Percentiles rank a stretch among this genome's conserved stretches.
Evolutionary conservation across 1,139 yeast species (phyloP).

Genomic region (Yamadazyma blattariae): DNA sequence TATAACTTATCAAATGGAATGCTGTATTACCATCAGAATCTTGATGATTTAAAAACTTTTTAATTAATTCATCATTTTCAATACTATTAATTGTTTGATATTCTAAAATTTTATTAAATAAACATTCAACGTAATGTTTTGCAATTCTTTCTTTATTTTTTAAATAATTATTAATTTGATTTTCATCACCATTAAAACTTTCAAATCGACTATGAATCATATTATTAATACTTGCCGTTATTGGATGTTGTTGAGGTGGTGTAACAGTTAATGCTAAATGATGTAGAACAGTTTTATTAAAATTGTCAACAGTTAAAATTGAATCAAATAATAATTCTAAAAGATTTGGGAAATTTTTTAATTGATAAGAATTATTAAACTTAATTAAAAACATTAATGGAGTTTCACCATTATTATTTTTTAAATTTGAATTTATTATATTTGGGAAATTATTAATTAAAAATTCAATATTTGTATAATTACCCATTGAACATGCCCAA

Average conservation of each 20-base stretch:
- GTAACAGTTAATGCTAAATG: conserved; percentile 56
- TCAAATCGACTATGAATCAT: conserved; percentile 1
- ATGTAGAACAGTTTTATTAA: conserved; percentile 75
- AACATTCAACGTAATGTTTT: conserved; percentile 74
- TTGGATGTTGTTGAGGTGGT: conserved; percentile 9
- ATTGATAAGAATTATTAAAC: conserved; percentile 83
- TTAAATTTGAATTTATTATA: conserved; percentile 58
- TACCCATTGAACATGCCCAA: conserved; percentile 94
- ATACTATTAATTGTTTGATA: conserved; percentile 16
- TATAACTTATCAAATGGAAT: conserved; percentile 74
- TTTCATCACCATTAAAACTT: conserved; percentile 15
- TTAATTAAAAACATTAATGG: conserved; percentile 85
- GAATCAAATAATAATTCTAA: conserved; percentile 77
- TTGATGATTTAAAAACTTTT: conserved; percentile 74
- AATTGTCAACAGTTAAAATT: conserved; percentile 64
- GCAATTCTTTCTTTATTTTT: conserved; percentile 68
- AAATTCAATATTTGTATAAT: conserved; percentile 68
- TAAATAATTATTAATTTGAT: conserved; percentile 14
- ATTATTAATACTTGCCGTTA: no score
- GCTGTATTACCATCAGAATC: conserved; percentile 89
- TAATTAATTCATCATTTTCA: conserved; percentile 32
- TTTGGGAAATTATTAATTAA: conserved; percentile 49
- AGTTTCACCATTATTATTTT: conserved; percentile 76
- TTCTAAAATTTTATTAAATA: conserved; percentile 56
- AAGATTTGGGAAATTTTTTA: conserved; percentile 68